A percentile compares a stretch with the other conserved stretches of the same genome.
These are phyloP conservation scores for Musa balbisiana DNA, from an alignment of 202 grass and related monocot species.

Conservation along the genomic window DNA sequence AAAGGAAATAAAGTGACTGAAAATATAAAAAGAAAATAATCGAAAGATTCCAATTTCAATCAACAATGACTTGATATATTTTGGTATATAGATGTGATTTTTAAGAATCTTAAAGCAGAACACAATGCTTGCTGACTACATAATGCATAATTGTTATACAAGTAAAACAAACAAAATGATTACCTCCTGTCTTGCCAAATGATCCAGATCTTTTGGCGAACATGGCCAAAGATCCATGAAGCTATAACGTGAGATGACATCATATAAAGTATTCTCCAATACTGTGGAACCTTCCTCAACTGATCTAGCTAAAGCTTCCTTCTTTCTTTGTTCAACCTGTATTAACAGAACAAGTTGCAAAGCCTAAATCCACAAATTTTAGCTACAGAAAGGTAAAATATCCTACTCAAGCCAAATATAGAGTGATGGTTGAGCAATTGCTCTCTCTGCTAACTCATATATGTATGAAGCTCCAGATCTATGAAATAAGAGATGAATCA, in stretches of 20 bases:
- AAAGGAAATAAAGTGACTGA: too few species aligned
- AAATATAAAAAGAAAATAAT: too few species aligned
- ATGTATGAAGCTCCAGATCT: not conserved
- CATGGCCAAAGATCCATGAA: conserved; percentile 96
- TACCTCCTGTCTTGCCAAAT: conserved; percentile 87
- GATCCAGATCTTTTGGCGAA: conserved; percentile 93
- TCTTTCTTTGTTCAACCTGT: conserved; percentile 92
- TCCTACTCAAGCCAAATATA: too few species aligned
- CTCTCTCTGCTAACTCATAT: not conserved
- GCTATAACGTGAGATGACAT: conserved; percentile 74
- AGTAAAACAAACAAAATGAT: conserved; percentile 25
- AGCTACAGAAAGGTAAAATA: not conserved
- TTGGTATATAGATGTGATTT: too few species aligned
- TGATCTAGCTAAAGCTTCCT: conserved; percentile 70
- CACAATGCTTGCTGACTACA: not conserved
- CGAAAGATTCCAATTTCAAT: too few species aligned
- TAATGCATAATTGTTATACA: not conserved
- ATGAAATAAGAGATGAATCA: not conserved
- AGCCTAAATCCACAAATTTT: not conserved
- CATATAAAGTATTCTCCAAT: conserved; percentile 69
- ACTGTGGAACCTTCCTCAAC: conserved; percentile 49
- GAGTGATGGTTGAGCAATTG: too few species aligned
- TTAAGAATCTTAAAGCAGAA: not conserved
- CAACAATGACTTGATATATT: too few species aligned
- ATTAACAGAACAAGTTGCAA: conserved; percentile 19